Base-by-base conservation (phyloP, 805 yeast genomes). In the Zygoascus bituminiphila region DNA sequence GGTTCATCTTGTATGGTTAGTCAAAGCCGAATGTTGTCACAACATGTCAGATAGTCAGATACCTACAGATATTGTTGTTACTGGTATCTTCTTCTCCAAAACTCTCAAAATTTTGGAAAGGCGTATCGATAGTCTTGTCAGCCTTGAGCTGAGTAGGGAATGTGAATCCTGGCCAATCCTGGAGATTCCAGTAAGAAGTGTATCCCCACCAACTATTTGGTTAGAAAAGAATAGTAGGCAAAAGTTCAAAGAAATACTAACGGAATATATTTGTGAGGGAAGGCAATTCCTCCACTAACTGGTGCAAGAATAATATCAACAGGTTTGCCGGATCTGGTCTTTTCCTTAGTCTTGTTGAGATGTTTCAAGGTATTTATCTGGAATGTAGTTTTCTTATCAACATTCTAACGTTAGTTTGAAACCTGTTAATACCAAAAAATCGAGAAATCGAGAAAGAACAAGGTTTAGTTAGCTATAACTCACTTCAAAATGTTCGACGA, bases 261-360 rank as follows among this genome's bases (percentile, higher is more conserved):
- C 62, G 76, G 77, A 5, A 82, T 74, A 46, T 74, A 71, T 42
- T 75, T 77, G 20, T 83, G 77, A 48, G 73, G 74, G 39, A 88
- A 86, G 14, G 93, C 87, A 45, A 79, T 81, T 53, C 82, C 82
- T 48, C 74, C 76, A 63, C 81, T 83, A 4, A 37, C 33, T 9
- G 51, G 51, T 25, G 45, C 38, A n/a, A 49, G 19, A 37, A 49
- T 43, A 23, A 37, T 39, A 29, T 29, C 33, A 2, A 7, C 33
- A 4, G 33, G 33, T 15, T 29, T 29, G 10, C 33, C 33, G 9
- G 33, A 29, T 6, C 7, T 3, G n/a, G 33, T 29, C 25, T 45
- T 45, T 15, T 19, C 39, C 17, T 36, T 15, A 12, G 22, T 20
- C 31, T 39, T n/a, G 15, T 22, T 19, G 36, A 21, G 12, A 26